Percentiles rank a stretch among this genome's conserved stretches.
These are phyloP conservation scores for Candida corydali DNA, from an alignment of 805 yeast genomes.

Conservation along the genomic window DNA sequence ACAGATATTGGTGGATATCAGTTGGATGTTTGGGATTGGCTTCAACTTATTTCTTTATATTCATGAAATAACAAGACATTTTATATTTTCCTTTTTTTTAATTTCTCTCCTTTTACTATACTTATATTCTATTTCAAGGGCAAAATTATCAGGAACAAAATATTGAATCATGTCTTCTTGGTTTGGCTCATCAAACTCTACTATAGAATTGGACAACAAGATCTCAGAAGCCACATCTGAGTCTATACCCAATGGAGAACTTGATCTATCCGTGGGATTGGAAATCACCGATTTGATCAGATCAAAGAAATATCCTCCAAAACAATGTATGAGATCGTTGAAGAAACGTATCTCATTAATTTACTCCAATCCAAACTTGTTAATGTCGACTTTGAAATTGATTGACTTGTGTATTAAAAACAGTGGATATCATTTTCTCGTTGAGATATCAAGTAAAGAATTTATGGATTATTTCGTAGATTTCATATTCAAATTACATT, in stretches of 20 bases:
- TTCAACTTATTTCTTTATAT: constrained; percentile 30
- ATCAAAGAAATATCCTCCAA: constrained; percentile 72
- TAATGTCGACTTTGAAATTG: constrained; percentile 69
- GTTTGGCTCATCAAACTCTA: constrained; percentile 37
- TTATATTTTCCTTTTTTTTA: background rate
- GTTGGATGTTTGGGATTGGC: constrained; percentile 42
- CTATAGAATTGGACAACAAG: constrained; percentile 51
- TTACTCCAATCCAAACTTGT: constrained; percentile 71
- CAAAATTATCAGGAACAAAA: too few relatives aligned
- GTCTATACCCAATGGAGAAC: constrained; percentile 87
- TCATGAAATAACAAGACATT: constrained; percentile 2
- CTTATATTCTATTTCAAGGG: constrained; percentile 2
- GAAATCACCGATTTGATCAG: constrained; percentile 87
- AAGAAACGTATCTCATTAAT: constrained; percentile 65
- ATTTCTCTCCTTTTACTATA: too few relatives aligned
- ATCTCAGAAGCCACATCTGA: constrained; percentile 81
- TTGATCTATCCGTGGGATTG: constrained; percentile 65
- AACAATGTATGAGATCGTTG: constrained; percentile 79
- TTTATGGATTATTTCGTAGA: constrained; percentile 77
- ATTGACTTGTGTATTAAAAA: constrained; percentile 87
- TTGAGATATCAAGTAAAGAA: constrained; percentile 77
- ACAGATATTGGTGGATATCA: constrained; percentile 54
- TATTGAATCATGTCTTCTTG: constrained; percentile 59
- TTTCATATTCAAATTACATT: constrained; percentile 34
- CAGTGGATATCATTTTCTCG: constrained; percentile 82